Conservation (phyloP, 164 flowering plant species). For the Taxillus chinensis region DNA sequence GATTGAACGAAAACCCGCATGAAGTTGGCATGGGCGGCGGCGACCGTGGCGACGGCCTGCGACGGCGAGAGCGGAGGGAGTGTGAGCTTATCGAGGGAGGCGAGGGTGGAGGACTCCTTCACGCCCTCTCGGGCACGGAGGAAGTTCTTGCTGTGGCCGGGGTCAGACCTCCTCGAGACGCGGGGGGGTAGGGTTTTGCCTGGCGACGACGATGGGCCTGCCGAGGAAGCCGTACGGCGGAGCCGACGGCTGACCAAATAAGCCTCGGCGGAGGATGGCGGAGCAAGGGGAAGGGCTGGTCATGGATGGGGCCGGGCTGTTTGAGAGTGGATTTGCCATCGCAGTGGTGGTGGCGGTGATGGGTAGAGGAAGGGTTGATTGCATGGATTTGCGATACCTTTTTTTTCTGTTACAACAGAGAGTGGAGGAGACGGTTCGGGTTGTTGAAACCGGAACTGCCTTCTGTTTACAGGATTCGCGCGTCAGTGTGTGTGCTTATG, state of each 20-base stretch:
- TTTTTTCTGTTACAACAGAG: too few species aligned
- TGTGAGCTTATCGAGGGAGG: conserved; percentile 26
- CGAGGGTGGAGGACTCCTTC: conserved; percentile 42
- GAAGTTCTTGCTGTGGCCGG: conserved; percentile 32
- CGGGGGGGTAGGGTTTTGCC: conserved; percentile 19
- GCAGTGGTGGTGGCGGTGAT: too few species aligned
- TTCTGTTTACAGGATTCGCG: too few species aligned
- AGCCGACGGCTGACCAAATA: neutral
- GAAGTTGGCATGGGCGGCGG: conserved; percentile 87
- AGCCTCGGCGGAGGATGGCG: conserved; percentile 13
- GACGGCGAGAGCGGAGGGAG: conserved; percentile 31
- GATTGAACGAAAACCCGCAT: conserved; percentile 82
- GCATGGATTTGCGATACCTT: too few species aligned
- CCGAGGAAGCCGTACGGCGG: conserved; percentile 2
- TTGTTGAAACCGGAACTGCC: too few species aligned
- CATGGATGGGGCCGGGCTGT: too few species aligned
- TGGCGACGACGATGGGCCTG: conserved; percentile 21
- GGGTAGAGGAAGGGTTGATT: too few species aligned
- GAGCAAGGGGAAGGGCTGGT: neutral
- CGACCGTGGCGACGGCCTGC: conserved; percentile 73
- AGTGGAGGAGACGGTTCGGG: too few species aligned
- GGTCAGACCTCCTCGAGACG: conserved; percentile 9
- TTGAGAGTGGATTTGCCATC: too few species aligned
- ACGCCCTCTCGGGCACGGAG: conserved; percentile 48
- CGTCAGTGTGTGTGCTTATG: too few species aligned